phyloP scores from a whole-genome alignment of 331 rosid species.

The Quercus lobata region DNA sequence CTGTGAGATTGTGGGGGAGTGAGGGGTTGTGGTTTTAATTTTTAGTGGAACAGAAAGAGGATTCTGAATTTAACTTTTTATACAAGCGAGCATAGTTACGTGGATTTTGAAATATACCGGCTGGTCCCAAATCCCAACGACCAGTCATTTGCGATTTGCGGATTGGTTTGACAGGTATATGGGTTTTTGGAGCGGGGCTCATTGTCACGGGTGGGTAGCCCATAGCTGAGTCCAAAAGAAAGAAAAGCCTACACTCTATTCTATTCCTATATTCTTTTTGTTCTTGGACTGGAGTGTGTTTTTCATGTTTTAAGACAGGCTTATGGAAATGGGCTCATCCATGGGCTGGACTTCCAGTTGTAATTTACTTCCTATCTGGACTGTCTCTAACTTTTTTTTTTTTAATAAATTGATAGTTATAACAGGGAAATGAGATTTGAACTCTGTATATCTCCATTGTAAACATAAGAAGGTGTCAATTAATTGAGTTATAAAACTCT shows the following conservation, averaged over 20 bases:
- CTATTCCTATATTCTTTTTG: too few relatives aligned
- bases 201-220: too few relatives aligned
- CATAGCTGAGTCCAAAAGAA: too few relatives aligned
- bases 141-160: not conserved
- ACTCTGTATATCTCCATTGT: accelerated
- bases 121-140: not conserved
- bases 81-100: constrained; percentile 21
- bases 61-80: not conserved
- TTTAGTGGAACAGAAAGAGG: not conserved
- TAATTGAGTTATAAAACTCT: too few relatives aligned
- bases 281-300: too few relatives aligned
- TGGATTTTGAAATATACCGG: not conserved
- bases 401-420: too few relatives aligned
- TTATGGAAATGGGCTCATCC: too few relatives aligned
- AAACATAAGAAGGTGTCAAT: accelerated
- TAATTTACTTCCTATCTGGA: too few relatives aligned
- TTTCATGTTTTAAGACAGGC: too few relatives aligned
- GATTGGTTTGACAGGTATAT: not conserved
- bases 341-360: too few relatives aligned
- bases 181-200: too few relatives aligned
- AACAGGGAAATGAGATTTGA: accelerated
- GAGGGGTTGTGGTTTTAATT: not conserved
- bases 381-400: accelerated
- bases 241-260: too few relatives aligned
- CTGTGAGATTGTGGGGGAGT: not conserved